Percentiles rank a stretch among this genome's conserved stretches.
Conservation (phyloP, 176 grass and related monocot genomes). For the Ampelocalamus luodianensis region DNA sequence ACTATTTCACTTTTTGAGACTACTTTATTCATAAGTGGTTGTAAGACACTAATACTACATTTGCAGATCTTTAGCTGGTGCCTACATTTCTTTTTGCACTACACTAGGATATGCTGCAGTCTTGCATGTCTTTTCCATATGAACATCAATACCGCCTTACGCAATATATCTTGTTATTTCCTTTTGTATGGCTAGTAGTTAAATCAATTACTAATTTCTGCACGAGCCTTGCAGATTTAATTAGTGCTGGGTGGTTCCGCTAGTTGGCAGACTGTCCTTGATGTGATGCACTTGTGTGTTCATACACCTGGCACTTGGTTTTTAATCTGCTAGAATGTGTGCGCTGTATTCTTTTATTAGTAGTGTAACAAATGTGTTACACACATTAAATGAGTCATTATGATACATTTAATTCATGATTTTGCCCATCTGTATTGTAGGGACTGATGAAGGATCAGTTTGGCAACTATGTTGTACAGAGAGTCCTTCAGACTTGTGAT, state of each 20-base stretch:
- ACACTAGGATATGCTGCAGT: not conserved
- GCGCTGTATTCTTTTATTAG: not conserved
- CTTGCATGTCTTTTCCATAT: not conserved
- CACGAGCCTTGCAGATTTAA: not conserved
- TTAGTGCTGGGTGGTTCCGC: not conserved
- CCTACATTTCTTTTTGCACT: not conserved
- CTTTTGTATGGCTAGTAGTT: not conserved
- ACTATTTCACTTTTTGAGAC: not conserved
- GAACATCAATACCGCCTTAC: not conserved
- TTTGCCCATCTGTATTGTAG: slow-evolving; percentile 39
- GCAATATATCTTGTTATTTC: not conserved
- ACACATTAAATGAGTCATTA: not conserved
- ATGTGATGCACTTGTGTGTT: not conserved
- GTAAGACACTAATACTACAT: not conserved
- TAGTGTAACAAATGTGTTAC: not conserved
- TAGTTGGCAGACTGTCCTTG: not conserved
- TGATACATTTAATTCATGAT: not conserved
- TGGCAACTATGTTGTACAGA: slow-evolving; percentile 97
- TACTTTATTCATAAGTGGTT: not conserved
- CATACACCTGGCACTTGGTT: not conserved
- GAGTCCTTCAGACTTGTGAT: slow-evolving; percentile 91
- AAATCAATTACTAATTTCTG: not conserved
- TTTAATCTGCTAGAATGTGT: not conserved
- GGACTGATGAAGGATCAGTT: slow-evolving; percentile 99
- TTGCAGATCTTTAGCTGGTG: not conserved